These are phyloP conservation scores for Magnolia officinalis DNA, from an alignment of 164 flowering plant species.

Conservation along the genomic window DNA sequence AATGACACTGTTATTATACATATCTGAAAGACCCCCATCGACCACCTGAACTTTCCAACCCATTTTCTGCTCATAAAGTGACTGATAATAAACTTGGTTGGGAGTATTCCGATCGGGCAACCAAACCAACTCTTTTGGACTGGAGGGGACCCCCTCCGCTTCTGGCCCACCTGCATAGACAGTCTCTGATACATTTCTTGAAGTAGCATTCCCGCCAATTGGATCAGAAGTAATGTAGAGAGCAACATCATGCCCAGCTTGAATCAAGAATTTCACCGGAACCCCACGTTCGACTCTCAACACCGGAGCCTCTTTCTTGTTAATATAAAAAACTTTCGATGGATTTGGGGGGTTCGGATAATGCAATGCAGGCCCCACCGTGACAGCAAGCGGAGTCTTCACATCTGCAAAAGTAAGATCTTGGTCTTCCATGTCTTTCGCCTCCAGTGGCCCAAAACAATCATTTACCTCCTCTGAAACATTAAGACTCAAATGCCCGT, in stretches of 20 bases:
- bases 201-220: constrained; percentile 89
- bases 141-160: constrained; percentile 80
- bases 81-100: constrained; percentile 83
- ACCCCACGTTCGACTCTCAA: constrained; percentile 94
- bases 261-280: constrained; percentile 78
- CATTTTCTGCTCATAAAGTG: constrained; percentile 71
- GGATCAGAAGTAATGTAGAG: constrained; percentile 84
- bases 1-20: constrained; percentile 85
- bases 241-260: constrained; percentile 97
- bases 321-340: constrained; percentile 71
- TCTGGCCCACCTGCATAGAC: constrained; percentile 86
- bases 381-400: constrained; percentile 62
- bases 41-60: constrained; percentile 97
- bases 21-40: constrained; percentile 93
- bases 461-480: constrained; percentile 70
- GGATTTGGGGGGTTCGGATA: constrained; percentile 95
- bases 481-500: constrained; percentile 63
- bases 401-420: constrained; percentile 79
- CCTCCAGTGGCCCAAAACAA: constrained; percentile 86
- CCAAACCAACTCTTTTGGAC: constrained; percentile 82
- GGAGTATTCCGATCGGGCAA: constrained; percentile 90
- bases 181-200: constrained; percentile 64
- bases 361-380: constrained; percentile 55
- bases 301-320: constrained; percentile 90
- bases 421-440: constrained; percentile 79